Conservation (phyloP, 352 stramenopile genomes). For the Globisporangium nagaii region DNA sequence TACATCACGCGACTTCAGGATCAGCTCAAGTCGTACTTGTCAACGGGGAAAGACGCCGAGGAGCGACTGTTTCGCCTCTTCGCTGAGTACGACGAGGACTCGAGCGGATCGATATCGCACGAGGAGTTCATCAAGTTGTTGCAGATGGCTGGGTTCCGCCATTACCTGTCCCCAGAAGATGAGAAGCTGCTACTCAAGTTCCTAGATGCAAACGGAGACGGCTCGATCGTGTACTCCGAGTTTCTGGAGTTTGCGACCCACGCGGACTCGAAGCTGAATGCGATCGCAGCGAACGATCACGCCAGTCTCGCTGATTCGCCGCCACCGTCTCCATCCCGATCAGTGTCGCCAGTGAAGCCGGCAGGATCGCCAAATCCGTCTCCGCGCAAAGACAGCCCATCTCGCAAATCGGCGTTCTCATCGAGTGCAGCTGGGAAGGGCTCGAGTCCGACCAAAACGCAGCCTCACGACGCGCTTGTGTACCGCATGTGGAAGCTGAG, state of each 20-base stretch:
- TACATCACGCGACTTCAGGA: constrained; percentile 55
- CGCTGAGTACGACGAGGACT: constrained; percentile 46
- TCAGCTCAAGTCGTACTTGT: constrained; percentile 49
- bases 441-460: neutral
- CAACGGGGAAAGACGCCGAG: constrained; percentile 48
- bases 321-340: constrained; percentile 11
- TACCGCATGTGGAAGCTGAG: constrained; percentile 42
- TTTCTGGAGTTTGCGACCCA: constrained; percentile 62
- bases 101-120: constrained; percentile 47
- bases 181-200: constrained; percentile 63
- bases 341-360: constrained; percentile 1
- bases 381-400: constrained; percentile 4
- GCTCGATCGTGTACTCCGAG: constrained; percentile 52
- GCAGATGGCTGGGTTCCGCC: constrained; percentile 47
- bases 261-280: constrained; percentile 33
- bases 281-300: neutral
- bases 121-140: constrained; percentile 67
- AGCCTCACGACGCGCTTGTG: constrained; percentile 18
- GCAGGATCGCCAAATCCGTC: constrained; percentile 5
- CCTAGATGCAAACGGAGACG: constrained; percentile 59
- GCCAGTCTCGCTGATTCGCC: neutral
- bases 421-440: constrained; percentile 9
- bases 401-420: neutral
- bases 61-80: constrained; percentile 41
- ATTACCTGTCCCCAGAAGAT: constrained; percentile 60